Evolutionary conservation across 352 stramenopile genomes (phyloP), one percentile per base, ranked within the genome.

Genomic region (Thraustotheca clavata): DNA sequence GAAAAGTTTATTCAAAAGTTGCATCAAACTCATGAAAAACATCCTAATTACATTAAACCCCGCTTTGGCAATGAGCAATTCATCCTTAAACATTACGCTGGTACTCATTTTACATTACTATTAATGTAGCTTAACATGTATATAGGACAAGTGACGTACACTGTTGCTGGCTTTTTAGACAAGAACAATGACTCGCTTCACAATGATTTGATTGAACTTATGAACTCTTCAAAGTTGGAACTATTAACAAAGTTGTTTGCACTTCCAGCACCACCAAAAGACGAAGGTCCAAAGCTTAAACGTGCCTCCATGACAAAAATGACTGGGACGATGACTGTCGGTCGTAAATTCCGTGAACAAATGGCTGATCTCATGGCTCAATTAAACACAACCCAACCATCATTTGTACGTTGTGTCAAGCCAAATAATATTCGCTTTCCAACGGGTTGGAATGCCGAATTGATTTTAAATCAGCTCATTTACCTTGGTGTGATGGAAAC

Each of bases 181-280:
- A 99, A 99, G 75, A 99, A 99, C 77, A 92, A 98, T 67, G 96
- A 99, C 70, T 98, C 92, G 55, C 73, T 99, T 9, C 88, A 96
- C 72, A 91, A 91, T 48, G 87, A 96, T 66, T 69, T 96, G 35
- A 77, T 94, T 41, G 90, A 84, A 20, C 71, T 96, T 1, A 93
- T 94, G 80, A 79, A 96, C 63, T 89, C 73, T 66, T 92, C 82
- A 6, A 77, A 88, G 67, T 86, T 83, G 31, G 79, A 86, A 24
- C 94, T 89, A 43, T 49, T 94, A 29, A 79, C 76, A n/a, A 77
- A 76, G 54, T 67, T 96, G 14, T 94, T 92, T 70, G 48, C 35
- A 49, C 75, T 81, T 7, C 49, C 91, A 24, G 72, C 74, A 3
- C 57, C 68, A 0, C 48, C 70, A 12, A 59, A 69, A 1, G 70